These are phyloP conservation scores for Aspergillus sp. DNA, from an alignment of 2,329 filamentous ascomycete species.

Conservation along the genomic window DNA sequence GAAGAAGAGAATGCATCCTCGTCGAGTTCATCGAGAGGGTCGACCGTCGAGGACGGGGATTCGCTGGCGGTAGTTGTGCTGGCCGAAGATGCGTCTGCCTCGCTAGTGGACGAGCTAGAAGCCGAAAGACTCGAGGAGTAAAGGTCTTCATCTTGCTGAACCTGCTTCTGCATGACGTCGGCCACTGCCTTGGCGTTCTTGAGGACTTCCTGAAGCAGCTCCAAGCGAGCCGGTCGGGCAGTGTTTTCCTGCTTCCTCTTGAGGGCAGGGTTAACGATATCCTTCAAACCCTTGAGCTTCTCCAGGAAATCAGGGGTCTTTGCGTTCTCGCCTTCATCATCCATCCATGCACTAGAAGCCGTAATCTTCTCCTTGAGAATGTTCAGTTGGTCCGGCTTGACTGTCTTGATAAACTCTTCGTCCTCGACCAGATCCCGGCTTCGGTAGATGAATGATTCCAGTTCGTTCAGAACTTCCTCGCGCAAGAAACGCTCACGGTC, in stretches of 20 bases:
- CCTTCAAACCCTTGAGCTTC: slow-evolving; percentile 71
- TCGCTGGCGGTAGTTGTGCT: slow-evolving; percentile 35
- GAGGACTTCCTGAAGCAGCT: slow-evolving; percentile 64
- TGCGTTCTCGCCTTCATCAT: slow-evolving; percentile 76
- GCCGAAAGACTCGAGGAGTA: slow-evolving; percentile 51
- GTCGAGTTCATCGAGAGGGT: slow-evolving; percentile 70
- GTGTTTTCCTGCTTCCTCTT: slow-evolving; percentile 67
- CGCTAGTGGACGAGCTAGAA: slow-evolving; percentile 35
- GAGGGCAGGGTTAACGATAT: slow-evolving; percentile 72
- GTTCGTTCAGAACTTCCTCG: slow-evolving; percentile 83
- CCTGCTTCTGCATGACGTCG: slow-evolving; percentile 63
- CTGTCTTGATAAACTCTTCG: slow-evolving; percentile 66
- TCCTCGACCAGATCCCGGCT: slow-evolving; percentile 77
- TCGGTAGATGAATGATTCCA: slow-evolving; percentile 92
- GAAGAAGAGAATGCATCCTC: slow-evolving; percentile 54
- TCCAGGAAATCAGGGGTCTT: slow-evolving; percentile 68
- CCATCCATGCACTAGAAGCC: slow-evolving; percentile 81
- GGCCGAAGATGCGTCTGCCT: slow-evolving; percentile 29
- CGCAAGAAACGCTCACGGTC: slow-evolving; percentile 71
- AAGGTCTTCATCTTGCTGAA: slow-evolving; percentile 64
- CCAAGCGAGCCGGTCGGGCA: slow-evolving; percentile 66
- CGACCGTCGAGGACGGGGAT: slow-evolving; percentile 22
- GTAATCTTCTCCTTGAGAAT: slow-evolving; percentile 64
- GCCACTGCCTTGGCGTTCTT: slow-evolving; percentile 68
- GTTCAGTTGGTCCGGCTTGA: slow-evolving; percentile 63